These are phyloP conservation scores for Clarireedia paspali DNA, from an alignment of 2,329 filamentous ascomycete genomes.

Conservation along the genomic window DNA sequence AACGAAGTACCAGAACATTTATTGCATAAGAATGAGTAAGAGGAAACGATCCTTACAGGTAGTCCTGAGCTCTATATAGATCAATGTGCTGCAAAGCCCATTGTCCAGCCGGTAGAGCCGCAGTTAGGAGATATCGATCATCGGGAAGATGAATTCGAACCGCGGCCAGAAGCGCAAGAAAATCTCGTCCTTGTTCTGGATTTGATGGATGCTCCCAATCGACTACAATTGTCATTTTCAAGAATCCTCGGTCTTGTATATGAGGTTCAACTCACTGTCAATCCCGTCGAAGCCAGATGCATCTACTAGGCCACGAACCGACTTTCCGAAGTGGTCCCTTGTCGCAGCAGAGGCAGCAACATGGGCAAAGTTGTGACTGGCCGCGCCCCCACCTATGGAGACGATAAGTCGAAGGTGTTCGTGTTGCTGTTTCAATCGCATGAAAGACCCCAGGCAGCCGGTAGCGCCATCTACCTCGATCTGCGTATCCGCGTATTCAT, in stretches of 20 bases:
- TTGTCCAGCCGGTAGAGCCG: conserved; percentile 61
- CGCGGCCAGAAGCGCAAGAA: conserved; percentile 58
- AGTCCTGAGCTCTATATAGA: conserved; percentile 50
- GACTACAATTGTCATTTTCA: conserved; percentile 40
- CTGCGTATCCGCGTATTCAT: conserved; percentile 69
- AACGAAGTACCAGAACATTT: neutral
- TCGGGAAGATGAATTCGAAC: conserved; percentile 61
- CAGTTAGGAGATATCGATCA: conserved; percentile 61
- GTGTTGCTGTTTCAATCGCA: conserved; percentile 63
- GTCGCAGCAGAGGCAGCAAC: conserved; percentile 54
- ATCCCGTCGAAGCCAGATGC: conserved; percentile 67
- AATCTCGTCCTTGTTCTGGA: conserved; percentile 59
- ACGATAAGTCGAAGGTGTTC: conserved; percentile 66
- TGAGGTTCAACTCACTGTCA: conserved; percentile 51
- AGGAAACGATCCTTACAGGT: conserved; percentile 37
- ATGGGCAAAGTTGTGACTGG: conserved; percentile 57
- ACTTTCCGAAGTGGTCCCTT: conserved; percentile 63
- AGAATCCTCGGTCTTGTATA: neutral
- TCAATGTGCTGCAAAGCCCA: conserved; percentile 64
- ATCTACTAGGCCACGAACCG: conserved; percentile 59
- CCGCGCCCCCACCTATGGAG: conserved; percentile 64
- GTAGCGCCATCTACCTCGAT: conserved; percentile 64
- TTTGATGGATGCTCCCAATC: conserved; percentile 73
- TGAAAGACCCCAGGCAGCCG: conserved; percentile 66
- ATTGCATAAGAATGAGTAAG: neutral